These are phyloP conservation scores for Volvox reticuliferus DNA, from an alignment of 139 green algal species.

Conservation along the genomic window DNA sequence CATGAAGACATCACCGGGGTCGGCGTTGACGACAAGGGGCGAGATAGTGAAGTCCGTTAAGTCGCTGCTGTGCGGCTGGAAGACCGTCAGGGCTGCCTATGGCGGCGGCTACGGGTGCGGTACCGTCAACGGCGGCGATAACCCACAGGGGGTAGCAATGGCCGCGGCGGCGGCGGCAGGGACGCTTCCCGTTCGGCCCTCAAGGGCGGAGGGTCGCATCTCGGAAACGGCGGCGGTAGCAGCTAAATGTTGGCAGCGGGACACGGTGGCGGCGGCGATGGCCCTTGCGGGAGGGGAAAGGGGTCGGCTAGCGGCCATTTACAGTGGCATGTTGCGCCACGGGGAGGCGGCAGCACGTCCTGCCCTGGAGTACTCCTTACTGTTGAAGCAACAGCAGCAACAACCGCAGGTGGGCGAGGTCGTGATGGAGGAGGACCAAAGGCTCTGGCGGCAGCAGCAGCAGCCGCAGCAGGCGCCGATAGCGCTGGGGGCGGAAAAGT, in stretches of 20 bases:
- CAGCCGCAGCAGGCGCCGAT: background rate
- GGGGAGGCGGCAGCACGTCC: background rate
- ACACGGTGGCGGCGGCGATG: conserved; percentile 10
- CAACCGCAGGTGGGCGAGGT: background rate
- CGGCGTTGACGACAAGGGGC: background rate
- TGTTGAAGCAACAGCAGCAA: background rate
- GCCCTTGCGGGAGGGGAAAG: background rate
- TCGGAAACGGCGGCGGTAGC: background rate
- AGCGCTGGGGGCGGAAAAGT: too few species aligned
- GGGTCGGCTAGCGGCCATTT: conserved; percentile 26
- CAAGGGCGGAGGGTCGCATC: background rate
- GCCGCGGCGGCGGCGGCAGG: background rate
- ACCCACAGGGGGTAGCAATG: background rate
- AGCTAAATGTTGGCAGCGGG: background rate
- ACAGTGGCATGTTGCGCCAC: conserved; percentile 1
- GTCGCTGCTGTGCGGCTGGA: background rate
- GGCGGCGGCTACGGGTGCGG: background rate
- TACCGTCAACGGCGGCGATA: background rate
- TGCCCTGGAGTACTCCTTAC: background rate
- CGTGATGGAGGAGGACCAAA: background rate
- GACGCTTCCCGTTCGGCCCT: background rate
- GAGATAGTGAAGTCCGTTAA: conserved; percentile 12
- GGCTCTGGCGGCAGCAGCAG: background rate
- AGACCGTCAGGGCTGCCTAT: background rate
- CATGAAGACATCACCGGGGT: background rate